Percentiles rank a stretch among this genome's conserved stretches.
These are phyloP conservation scores for Casaregolazyma suthepensis DNA, from an alignment of 1,139 yeast species.

Conservation along the genomic window DNA sequence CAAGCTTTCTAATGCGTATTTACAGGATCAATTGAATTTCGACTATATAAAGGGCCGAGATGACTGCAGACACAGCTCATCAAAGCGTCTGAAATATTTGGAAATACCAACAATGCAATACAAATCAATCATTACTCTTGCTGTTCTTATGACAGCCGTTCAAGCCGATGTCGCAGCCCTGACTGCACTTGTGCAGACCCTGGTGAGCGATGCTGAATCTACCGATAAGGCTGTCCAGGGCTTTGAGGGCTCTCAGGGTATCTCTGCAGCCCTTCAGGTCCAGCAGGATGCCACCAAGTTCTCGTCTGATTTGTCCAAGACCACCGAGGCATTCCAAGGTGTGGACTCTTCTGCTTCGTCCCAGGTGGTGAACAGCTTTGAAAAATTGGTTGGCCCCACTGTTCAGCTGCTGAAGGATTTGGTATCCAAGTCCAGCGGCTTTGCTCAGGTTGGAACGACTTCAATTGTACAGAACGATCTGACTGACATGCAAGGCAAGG, in stretches of 20 bases:
- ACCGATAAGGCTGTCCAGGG: slow-evolving; percentile 14
- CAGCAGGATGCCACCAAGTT: slow-evolving; percentile 12
- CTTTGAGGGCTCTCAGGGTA: slow-evolving; percentile 13
- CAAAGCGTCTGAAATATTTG: no score
- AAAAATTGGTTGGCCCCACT: slow-evolving; percentile 2
- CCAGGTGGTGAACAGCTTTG: not conserved
- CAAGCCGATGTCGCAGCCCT: slow-evolving; percentile 13
- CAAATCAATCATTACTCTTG: not conserved
- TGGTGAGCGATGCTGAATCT: slow-evolving; percentile 12
- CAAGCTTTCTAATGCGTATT: not conserved
- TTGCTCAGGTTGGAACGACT: slow-evolving; percentile 15
- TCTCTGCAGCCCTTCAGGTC: slow-evolving; percentile 13
- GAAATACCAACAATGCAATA: slow-evolving; percentile 1
- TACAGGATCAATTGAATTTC: not conserved
- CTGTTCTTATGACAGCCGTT: not conserved
- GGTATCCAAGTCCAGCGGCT: slow-evolving; percentile 11
- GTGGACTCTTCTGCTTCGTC: not conserved
- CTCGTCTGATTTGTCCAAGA: slow-evolving; percentile 9
- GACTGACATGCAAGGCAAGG: slow-evolving; percentile 7
- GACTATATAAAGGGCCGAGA: not conserved
- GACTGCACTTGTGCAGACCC: slow-evolving; percentile 9
- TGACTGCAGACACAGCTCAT: not conserved
- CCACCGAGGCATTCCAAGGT: slow-evolving; percentile 8
- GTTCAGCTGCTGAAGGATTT: slow-evolving; percentile 12
- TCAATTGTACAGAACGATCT: slow-evolving; percentile 16